Conservation (phyloP, 768 basidiomycete species). For the Suillus placidus region DNA sequence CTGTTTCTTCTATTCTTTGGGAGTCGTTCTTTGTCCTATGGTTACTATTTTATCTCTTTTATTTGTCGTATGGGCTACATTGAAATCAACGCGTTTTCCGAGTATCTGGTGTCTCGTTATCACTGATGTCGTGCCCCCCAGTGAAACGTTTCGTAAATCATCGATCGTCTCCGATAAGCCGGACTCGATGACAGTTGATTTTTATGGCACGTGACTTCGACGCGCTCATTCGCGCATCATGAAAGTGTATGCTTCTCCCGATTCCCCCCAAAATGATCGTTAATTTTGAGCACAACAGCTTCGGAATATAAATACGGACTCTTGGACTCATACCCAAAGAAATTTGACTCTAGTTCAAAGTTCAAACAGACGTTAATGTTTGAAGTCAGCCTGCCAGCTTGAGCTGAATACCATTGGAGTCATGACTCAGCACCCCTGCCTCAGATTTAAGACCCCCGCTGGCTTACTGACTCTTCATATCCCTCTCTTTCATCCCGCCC, state of each 20-base stretch:
- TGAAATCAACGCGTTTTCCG: neutral
- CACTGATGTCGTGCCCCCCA: too few relatives aligned
- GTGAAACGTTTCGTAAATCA: neutral
- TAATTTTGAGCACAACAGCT: neutral
- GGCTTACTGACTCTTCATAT: neutral
- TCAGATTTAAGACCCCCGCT: neutral
- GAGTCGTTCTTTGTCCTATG: slow-evolving; percentile 28
- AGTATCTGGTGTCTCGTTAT: neutral
- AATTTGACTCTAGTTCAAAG: neutral
- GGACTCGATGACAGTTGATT: neutral
- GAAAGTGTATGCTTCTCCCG: neutral
- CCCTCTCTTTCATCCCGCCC: neutral
- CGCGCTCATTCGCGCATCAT: neutral
- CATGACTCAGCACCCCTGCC: neutral
- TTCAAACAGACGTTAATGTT: neutral
- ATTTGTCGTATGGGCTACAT: slow-evolving; percentile 1
- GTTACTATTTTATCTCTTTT: slow-evolving; percentile 16
- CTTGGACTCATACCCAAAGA: neutral
- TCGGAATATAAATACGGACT: neutral
- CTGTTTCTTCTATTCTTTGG: slow-evolving; percentile 10
- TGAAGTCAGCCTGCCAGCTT: neutral
- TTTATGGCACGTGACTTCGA: neutral
- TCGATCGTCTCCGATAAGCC: neutral
- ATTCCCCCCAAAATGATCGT: neutral
- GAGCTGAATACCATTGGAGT: neutral